Evolutionary conservation across 768 basidiomycete species (phyloP).

Genomic region (Postia placenta): DNA sequence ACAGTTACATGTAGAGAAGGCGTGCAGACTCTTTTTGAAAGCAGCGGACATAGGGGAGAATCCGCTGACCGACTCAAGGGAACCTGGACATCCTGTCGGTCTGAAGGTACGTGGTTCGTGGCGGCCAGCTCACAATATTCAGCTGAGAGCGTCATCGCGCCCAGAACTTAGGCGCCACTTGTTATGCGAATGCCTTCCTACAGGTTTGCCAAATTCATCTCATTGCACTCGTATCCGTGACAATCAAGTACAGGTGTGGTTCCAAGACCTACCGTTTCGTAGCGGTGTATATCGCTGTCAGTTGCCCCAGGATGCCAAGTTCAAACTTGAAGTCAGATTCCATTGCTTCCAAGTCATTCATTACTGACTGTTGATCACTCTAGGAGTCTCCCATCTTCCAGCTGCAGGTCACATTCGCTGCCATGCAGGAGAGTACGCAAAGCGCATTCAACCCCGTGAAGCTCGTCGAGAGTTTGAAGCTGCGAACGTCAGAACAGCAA

Average conservation of each 20-base stretch:
- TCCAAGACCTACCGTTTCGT: conserved; percentile 76
- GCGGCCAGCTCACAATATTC: background rate
- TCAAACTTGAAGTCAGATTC: conserved; percentile 32
- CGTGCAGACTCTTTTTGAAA: conserved; percentile 46
- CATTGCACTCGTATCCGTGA: conserved; percentile 1
- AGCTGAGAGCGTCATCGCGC: background rate
- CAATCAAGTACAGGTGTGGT: too few species aligned
- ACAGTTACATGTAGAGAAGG: conserved; percentile 35
- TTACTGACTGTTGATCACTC: background rate
- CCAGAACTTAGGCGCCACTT: conserved; percentile 94
- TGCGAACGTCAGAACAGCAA: conserved; percentile 85
- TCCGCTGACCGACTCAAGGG: conserved; percentile 45
- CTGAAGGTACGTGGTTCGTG: conserved; percentile 51
- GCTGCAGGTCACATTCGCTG: conserved; percentile 77
- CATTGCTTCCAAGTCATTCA: conserved; percentile 2
- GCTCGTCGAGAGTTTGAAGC: conserved; percentile 77
- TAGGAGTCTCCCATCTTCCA: conserved; percentile 78
- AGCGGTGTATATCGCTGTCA: conserved; percentile 76
- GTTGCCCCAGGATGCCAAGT: conserved; percentile 44
- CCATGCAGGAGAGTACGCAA: conserved; percentile 67
- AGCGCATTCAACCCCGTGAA: conserved; percentile 77
- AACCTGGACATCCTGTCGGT: conserved; percentile 62
- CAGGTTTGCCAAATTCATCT: conserved; percentile 47
- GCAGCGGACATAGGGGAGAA: conserved; percentile 46
- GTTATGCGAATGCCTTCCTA: conserved; percentile 93